phyloP scores from a whole-genome alignment of 2,329 filamentous ascomycete genomes.

The Magnaporthiopsis rhizophila region DNA sequence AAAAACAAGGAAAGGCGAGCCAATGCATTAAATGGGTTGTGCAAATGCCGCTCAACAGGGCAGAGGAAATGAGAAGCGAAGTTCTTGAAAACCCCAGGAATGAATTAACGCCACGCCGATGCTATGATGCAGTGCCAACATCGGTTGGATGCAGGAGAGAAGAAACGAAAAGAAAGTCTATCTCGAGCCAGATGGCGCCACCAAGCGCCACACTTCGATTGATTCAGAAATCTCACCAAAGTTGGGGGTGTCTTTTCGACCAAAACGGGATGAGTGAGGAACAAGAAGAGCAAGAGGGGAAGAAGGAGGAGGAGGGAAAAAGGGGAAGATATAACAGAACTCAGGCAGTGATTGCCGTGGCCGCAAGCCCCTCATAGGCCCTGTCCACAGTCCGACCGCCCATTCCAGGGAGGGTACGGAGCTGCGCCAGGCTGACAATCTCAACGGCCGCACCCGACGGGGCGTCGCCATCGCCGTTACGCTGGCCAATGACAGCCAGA shows the following conservation, averaged over 20 bases:
- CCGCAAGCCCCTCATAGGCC: conserved; percentile 37
- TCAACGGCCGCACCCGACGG: conserved; percentile 19
- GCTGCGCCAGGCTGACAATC: conserved; percentile 41
- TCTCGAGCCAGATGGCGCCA: not conserved
- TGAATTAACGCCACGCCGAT: not conserved
- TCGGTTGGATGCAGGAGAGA: not conserved
- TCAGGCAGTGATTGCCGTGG: not conserved
- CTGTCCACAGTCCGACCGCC: conserved; percentile 48
- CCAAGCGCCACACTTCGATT: not conserved
- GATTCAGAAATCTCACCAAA: not conserved
- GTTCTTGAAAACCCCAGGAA: not conserved
- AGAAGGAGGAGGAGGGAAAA: not conserved
- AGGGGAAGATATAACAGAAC: not conserved
- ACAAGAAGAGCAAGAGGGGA: not conserved
- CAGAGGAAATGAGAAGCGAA: too few relatives aligned
- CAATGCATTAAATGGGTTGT: too few relatives aligned
- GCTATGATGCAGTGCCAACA: not conserved
- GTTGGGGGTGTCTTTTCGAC: too few relatives aligned
- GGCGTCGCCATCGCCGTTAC: conserved; percentile 18
- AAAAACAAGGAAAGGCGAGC: too few relatives aligned
- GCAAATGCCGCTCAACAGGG: too few relatives aligned
- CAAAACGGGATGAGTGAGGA: too few relatives aligned
- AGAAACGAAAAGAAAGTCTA: not conserved
- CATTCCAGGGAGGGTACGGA: conserved; percentile 48
- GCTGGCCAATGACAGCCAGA: conserved; percentile 33